Percentiles rank a stretch among this genome's conserved stretches.
Evolutionary conservation across 78 protist species (phyloP).

Genomic region (Bodo saltans): DNA sequence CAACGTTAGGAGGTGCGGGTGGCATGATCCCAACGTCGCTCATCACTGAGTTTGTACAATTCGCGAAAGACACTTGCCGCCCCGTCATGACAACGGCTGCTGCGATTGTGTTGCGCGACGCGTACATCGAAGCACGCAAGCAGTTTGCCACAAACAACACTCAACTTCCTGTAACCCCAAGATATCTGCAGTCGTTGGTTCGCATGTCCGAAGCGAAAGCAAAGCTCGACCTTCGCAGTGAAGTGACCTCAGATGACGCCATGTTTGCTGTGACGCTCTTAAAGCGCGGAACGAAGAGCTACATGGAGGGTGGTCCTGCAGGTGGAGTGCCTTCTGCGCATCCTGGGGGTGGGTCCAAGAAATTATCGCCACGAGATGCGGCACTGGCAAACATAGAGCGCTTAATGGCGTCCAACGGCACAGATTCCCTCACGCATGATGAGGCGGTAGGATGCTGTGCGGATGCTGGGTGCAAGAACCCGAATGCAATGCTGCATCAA

Average conservation of each 20-base stretch:
- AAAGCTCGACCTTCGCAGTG: conserved; percentile 80
- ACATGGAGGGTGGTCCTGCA: not conserved
- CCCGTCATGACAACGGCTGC: conserved; percentile 82
- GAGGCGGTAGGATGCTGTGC: not conserved
- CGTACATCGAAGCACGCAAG: conserved; percentile 71
- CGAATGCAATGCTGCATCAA: not conserved
- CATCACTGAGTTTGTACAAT: conserved; percentile 86
- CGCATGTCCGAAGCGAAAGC: conserved; percentile 95
- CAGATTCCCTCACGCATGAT: not conserved
- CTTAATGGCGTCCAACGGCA: not conserved
- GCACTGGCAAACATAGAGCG: not conserved
- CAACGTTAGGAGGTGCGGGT: not conserved
- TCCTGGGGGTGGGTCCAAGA: not conserved
- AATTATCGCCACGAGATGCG: not conserved
- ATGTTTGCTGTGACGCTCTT: conserved; percentile 42
- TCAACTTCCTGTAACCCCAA: conserved; percentile 82
- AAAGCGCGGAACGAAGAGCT: not conserved
- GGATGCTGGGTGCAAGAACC: not conserved
- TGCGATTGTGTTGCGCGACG: conserved; percentile 49
- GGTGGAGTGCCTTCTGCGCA: not conserved
- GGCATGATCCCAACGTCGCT: conserved; percentile 53
- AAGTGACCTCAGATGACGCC: conserved; percentile 58
- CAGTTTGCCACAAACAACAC: conserved; percentile 21
- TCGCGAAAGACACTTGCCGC: conserved; percentile 76
- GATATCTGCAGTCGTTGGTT: conserved; percentile 96